Evolutionary conservation across 805 yeast species (phyloP), one percentile per base, ranked within the genome.

Genomic region (Yamadazyma nakazawae): DNA sequence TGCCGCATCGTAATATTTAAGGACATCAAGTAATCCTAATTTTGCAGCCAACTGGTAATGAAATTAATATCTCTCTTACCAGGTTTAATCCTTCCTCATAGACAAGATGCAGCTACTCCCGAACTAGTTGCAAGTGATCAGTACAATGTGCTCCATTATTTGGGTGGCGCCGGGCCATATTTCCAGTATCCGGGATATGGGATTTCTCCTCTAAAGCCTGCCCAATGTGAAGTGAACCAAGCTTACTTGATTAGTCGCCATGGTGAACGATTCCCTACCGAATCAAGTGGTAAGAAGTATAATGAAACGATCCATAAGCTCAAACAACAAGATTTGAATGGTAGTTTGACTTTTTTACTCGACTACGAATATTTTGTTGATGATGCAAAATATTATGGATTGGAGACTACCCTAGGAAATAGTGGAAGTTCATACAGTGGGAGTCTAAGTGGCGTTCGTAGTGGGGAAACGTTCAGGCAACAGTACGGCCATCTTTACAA

Each of bases 221-320:
- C 62, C 9, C 66, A 67, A 36, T 82, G 86, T 60, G 54, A 63
- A 5, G 67, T 82, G 44, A 78, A 78, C 53, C 92, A 85, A 62
- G 88, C 84, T 10, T 89, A 84, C 54, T 65, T 85, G 19, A 65
- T 85, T 45, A 81, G 82, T 48, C 76, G 96, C 56, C 95, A 88
- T 57, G 95, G 92, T 17, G 94, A 87, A 62, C 70, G 96, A 52
- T 85, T 74, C 58, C 72, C 75, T 13, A 59, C 72, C 14, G 52
- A 46, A 14, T 47, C 57, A 24, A 51, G 54, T 34, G 74, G 74
- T 6, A 51, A 49, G 31, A 16, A 36, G 7, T 59, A 60, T 41
- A 63, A 67, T 43, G 49, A 56, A 3, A 53, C 67, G 19, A 47
- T 54, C 51, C 28, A 46, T 8, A 63, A 63, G 43, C 53, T 71